Conservation (phyloP, 495 filamentous ascomycete species). For the Talaromyces ruber region DNA sequence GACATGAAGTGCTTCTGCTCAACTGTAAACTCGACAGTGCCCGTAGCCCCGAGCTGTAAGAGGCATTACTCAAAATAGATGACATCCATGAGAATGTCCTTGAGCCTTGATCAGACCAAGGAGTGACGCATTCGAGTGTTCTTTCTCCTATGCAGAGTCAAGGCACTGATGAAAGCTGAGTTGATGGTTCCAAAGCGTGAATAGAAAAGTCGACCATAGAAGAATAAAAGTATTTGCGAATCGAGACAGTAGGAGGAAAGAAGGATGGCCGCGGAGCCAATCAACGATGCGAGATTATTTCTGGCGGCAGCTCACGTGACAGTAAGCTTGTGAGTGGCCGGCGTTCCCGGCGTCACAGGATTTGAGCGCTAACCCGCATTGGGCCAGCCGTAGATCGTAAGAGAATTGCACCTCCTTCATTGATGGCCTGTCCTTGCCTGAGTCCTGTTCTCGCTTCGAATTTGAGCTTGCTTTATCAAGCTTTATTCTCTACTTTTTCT, state of each 20-base stretch:
- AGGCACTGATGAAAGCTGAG: background rate
- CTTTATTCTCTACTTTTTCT: background rate
- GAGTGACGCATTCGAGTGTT: background rate
- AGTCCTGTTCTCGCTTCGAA: conserved; percentile 2
- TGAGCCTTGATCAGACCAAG: background rate
- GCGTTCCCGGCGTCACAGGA: conserved; percentile 1
- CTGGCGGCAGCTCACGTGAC: conserved; percentile 1
- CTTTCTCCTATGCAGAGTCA: background rate
- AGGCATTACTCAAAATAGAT: conserved; percentile 36
- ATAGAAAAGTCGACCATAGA: background rate
- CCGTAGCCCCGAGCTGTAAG: conserved; percentile 29
- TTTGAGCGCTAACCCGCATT: conserved; percentile 2
- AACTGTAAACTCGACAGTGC: conserved; percentile 18
- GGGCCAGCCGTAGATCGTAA: conserved; percentile 2
- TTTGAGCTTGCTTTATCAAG: background rate
- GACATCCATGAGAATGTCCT: conserved; percentile 40
- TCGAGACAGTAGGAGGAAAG: background rate
- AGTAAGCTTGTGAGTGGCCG: background rate
- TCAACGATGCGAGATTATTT: background rate
- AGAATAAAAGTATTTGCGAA: background rate
- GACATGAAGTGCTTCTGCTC: background rate
- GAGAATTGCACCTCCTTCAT: conserved; percentile 7
- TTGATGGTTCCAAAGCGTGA: background rate
- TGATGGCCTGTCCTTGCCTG: background rate
- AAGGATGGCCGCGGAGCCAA: background rate